Percentiles rank a stretch among this genome's conserved stretches.
These are phyloP conservation scores for Miscanthus lutarioriparius DNA, from an alignment of 176 grass and related monocot species.

Conservation along the genomic window DNA sequence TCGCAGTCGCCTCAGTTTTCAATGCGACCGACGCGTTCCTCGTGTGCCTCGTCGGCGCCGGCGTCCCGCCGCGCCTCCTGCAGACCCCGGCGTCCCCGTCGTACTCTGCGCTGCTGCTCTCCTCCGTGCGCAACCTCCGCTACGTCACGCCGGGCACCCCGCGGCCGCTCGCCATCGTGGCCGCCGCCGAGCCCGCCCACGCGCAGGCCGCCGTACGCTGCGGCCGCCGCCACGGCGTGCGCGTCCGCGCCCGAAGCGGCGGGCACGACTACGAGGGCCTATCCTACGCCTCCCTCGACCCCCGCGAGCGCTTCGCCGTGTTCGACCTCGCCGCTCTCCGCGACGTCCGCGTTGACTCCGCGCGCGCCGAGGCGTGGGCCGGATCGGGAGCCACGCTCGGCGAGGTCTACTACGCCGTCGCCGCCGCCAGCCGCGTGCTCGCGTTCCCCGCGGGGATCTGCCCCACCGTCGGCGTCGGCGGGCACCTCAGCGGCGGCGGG, in stretches of 20 bases:
- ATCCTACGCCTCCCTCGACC: conserved; percentile 47
- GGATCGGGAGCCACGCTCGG: conserved; percentile 53
- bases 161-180: conserved; percentile 44
- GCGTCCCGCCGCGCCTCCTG: conserved; percentile 17
- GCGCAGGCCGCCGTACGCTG: conserved; percentile 49
- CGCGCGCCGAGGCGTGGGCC: conserved; percentile 45
- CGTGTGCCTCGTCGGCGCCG: conserved; percentile 23
- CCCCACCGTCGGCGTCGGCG: conserved; percentile 54
- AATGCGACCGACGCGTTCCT: conserved; percentile 18
- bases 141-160: conserved; percentile 14
- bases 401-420: conserved; percentile 58
- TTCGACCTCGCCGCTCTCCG: conserved; percentile 46
- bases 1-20: not conserved
- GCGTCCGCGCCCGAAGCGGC: conserved; percentile 49
- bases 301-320: conserved; percentile 38
- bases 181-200: conserved; percentile 34
- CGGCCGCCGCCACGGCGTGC: conserved; percentile 41
- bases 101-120: conserved; percentile 18
- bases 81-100: conserved; percentile 33
- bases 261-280: conserved; percentile 73
- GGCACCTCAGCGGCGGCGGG: conserved; percentile 39
- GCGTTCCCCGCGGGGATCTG: conserved; percentile 55
- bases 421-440: conserved; percentile 17
- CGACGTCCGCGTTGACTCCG: conserved; percentile 35
- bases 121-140: conserved; percentile 28